Conservation (phyloP, 768 basidiomycete species). For the Tylopilus vinaceipallidus region DNA sequence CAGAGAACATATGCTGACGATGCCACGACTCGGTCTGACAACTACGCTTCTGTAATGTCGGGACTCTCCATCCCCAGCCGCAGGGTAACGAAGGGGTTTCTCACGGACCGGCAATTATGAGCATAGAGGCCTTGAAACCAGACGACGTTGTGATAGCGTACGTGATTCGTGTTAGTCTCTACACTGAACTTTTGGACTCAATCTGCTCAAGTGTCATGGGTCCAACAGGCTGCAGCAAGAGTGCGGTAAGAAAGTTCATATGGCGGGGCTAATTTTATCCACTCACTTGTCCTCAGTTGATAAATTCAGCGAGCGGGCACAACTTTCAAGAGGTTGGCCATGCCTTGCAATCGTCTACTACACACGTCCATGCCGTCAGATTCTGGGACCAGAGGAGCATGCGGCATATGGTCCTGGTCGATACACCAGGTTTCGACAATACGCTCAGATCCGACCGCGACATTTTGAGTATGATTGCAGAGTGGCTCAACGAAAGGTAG, state of each 20-base stretch:
- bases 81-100: too few species aligned
- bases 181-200: background rate
- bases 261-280: background rate
- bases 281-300: conserved; percentile 6
- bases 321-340: conserved; percentile 5
- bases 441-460: conserved; percentile 13
- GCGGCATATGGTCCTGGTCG: conserved; percentile 18
- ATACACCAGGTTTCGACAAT: conserved; percentile 25
- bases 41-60: too few species aligned
- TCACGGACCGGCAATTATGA: background rate
- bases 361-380: conserved; percentile 1
- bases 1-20: too few species aligned
- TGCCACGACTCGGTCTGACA: too few species aligned
- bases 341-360: conserved; percentile 8
- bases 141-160: conserved; percentile 18
- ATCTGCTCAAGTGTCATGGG: conserved; percentile 17
- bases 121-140: background rate
- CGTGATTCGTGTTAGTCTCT: background rate
- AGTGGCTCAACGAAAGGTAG: conserved; percentile 15
- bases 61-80: too few species aligned
- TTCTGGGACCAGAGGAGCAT: background rate
- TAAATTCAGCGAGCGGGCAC: conserved; percentile 2
- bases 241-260: conserved; percentile 4
- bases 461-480: conserved; percentile 7
- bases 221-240: conserved; percentile 20